These are phyloP conservation scores for Xylaria sp. DNA, from an alignment of 2,329 filamentous ascomycete species.

Conservation along the genomic window DNA sequence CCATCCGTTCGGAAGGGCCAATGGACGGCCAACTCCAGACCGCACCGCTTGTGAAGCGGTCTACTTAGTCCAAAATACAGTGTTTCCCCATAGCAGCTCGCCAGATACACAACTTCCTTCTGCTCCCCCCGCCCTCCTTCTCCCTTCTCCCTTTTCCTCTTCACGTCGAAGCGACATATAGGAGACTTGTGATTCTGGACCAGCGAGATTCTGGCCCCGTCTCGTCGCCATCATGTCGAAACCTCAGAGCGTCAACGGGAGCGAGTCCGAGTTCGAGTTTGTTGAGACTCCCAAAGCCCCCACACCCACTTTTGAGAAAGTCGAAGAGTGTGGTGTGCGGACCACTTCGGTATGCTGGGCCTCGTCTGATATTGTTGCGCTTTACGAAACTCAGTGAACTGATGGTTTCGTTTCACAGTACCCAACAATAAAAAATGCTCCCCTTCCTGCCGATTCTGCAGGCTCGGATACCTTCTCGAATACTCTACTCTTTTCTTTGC, in stretches of 20 bases:
- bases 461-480: slow-evolving; percentile 90
- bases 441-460: slow-evolving; percentile 86
- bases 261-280: slow-evolving; percentile 67
- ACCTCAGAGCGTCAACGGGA: slow-evolving; percentile 53
- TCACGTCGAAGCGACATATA: slow-evolving; percentile 16
- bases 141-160: background rate
- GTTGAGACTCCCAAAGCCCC: slow-evolving; percentile 61
- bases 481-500: slow-evolving; percentile 70
- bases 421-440: slow-evolving; percentile 89
- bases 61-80: slow-evolving; percentile 35
- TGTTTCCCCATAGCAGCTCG: slow-evolving; percentile 17
- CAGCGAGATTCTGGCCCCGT: slow-evolving; percentile 34
- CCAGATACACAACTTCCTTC: slow-evolving; percentile 6
- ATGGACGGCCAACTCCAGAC: slow-evolving; percentile 14
- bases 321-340: slow-evolving; percentile 60
- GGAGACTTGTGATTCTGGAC: slow-evolving; percentile 21
- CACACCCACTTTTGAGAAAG: slow-evolving; percentile 55
- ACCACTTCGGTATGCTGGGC: slow-evolving; percentile 56
- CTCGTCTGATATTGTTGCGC: background rate
- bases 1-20: slow-evolving; percentile 31
- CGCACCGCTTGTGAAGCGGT: slow-evolving; percentile 33
- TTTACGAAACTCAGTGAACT: slow-evolving; percentile 14
- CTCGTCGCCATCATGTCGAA: slow-evolving; percentile 53
- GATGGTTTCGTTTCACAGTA: slow-evolving; percentile 58
- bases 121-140: slow-evolving; percentile 20